Base-by-base conservation (phyloP, 1,284 basidiomycete species). In the Cutaneotrichosporon mucoides region DNA sequence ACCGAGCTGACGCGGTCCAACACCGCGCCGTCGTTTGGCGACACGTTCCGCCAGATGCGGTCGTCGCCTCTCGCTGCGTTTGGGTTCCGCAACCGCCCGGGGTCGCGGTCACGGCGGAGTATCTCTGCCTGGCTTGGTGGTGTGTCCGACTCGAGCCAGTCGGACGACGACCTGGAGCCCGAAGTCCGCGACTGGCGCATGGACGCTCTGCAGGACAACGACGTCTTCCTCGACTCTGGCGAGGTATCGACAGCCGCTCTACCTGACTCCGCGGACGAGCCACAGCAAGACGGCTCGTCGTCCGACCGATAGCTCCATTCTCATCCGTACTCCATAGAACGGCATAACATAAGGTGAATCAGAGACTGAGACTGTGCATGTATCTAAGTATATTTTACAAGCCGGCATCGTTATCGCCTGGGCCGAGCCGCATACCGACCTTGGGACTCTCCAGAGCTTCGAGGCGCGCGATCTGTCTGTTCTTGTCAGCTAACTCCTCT, bases 391-490 rank as follows among this genome's bases (percentile, higher is more conserved):
- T 61, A 52, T 55, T 64, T 24, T 64, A 64, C 62, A 64, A 53
- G 56, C 38, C 41, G 57, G 57, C 45, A 66, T 62, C 71, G 72
- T 59, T 77, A 24, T 24, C 24, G 24, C 24, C 24, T 24, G 24
- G 24, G 24, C 24, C 24, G 24, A 24, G 24, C 24, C 24, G 24
- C 24, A 24, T 24, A 24, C 24, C 24, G 24, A 24, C 24, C 24
- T 24, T 24, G 24, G 24, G 24, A 24, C 24, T 24, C 74, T 65
- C 68, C 64, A 77, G 59, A 6, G 70, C 69, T 65, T 81, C 79
- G 46, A 81, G 70, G 33, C 79, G 62, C 0, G 69, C 58, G 43
- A 80, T 77, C 71, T 81, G 79, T 43, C 79, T 80, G 61, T 34
- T 24, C 24, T 24, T 15, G 36, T 59, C 55, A 64, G 47, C 24